Evolutionary conservation across 2,329 filamentous ascomycete species (phyloP).

Genomic region (Botrytis pseudocinerea): DNA sequence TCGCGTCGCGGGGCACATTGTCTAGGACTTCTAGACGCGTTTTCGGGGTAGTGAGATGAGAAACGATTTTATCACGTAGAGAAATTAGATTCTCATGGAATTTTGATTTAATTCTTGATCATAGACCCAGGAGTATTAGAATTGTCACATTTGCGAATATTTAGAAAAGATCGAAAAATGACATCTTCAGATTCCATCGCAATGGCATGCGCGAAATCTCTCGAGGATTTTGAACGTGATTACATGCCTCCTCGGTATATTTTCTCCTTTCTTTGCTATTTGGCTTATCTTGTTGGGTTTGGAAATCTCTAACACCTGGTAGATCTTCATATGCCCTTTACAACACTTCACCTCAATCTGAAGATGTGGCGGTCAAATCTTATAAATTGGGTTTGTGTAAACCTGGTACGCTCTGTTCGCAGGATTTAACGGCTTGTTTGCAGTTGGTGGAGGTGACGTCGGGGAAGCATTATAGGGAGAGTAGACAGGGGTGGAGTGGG

Average conservation of each 20-base stretch:
- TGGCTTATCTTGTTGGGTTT: neutral
- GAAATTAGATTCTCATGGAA: neutral
- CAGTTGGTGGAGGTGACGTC: conserved; percentile 63
- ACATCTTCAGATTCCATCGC: conserved; percentile 43
- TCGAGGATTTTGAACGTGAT: conserved; percentile 51
- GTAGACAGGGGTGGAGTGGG: conserved; percentile 63
- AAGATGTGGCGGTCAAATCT: conserved; percentile 37
- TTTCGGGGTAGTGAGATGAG: neutral
- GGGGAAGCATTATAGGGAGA: conserved; percentile 61
- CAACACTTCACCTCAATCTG: neutral
- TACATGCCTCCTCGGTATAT: conserved; percentile 48
- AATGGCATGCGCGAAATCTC: conserved; percentile 49
- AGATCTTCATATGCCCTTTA: neutral
- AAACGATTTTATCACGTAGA: neutral
- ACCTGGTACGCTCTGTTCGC: conserved; percentile 44
- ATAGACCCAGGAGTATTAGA: neutral
- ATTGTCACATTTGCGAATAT: neutral
- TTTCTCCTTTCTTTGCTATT: neutral
- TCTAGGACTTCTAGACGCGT: neutral
- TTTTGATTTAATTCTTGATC: neutral
- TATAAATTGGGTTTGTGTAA: conserved; percentile 50
- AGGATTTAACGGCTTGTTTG: conserved; percentile 56
- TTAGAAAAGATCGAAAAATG: neutral
- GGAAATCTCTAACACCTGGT: conserved; percentile 23
- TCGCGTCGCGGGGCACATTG: conserved; percentile 22